Evolutionary conservation across 768 basidiomycete species (phyloP).

Genomic region (Suillus ampliporus): DNA sequence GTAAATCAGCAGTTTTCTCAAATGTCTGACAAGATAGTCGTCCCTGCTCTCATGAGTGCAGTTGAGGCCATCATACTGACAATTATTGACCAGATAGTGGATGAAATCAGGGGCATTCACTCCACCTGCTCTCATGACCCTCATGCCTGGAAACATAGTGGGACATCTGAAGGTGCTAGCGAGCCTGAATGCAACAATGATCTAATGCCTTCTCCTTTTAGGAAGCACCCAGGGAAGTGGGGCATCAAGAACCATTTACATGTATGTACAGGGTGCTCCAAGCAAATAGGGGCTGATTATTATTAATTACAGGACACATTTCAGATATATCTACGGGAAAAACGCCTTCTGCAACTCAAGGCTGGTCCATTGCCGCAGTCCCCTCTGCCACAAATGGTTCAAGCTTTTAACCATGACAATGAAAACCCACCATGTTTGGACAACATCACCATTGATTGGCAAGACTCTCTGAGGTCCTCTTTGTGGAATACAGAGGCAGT

Average conservation of each 20-base stretch:
- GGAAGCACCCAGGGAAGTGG: neutral
- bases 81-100: neutral
- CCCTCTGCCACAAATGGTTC: neutral
- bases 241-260: conserved; percentile 10
- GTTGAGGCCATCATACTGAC: neutral
- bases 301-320: neutral
- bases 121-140: neutral
- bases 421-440: conserved; percentile 1
- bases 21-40: neutral
- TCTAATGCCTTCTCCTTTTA: neutral
- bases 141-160: neutral
- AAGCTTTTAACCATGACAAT: conserved; percentile 6
- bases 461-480: conserved; percentile 5
- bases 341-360: conserved; percentile 1
- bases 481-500: conserved; percentile 12
- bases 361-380: neutral
- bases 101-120: neutral
- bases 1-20: neutral
- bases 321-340: neutral
- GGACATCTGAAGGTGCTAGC: neutral
- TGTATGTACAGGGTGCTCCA: neutral
- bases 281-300: neutral
- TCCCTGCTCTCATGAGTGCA: neutral
- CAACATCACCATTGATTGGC: neutral
- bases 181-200: neutral